phyloP scores from a whole-genome alignment of 2,329 filamentous ascomycete genomes.

The Pseudocercospora cruenta region DNA sequence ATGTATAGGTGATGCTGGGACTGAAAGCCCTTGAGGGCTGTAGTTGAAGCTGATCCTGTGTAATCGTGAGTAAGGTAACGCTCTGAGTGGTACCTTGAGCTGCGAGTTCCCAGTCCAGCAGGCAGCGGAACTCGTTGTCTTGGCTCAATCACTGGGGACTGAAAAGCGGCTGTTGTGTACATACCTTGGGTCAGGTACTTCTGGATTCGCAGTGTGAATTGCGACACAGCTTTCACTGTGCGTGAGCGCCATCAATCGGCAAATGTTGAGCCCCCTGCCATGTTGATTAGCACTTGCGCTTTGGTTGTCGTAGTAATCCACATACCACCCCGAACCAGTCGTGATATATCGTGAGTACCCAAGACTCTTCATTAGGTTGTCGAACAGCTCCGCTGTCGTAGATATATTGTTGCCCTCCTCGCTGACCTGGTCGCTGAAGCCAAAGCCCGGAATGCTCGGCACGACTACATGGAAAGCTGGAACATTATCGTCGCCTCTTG shows the following conservation, averaged over 20 bases:
- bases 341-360: constrained; percentile 63
- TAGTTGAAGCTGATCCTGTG: constrained; percentile 26
- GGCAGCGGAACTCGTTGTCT: background rate
- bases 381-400: constrained; percentile 60
- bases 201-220: constrained; percentile 64
- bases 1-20: constrained; percentile 7
- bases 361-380: constrained; percentile 63
- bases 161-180: background rate
- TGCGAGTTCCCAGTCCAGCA: background rate
- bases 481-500: constrained; percentile 29
- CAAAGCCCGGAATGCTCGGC: constrained; percentile 67
- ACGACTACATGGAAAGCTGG: constrained; percentile 68
- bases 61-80: background rate
- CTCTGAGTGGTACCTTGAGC: background rate
- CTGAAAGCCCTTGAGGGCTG: constrained; percentile 15
- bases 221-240: constrained; percentile 60
- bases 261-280: constrained; percentile 48
- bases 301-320: background rate
- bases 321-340: constrained; percentile 57
- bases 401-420: constrained; percentile 55
- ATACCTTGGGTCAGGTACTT: constrained; percentile 53
- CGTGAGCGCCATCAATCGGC: constrained; percentile 51
- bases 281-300: background rate
- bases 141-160: too few relatives aligned
- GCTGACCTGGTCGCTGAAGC: constrained; percentile 66